Conservation (phyloP, 306 rosid genomes). For the Corylus americana region DNA sequence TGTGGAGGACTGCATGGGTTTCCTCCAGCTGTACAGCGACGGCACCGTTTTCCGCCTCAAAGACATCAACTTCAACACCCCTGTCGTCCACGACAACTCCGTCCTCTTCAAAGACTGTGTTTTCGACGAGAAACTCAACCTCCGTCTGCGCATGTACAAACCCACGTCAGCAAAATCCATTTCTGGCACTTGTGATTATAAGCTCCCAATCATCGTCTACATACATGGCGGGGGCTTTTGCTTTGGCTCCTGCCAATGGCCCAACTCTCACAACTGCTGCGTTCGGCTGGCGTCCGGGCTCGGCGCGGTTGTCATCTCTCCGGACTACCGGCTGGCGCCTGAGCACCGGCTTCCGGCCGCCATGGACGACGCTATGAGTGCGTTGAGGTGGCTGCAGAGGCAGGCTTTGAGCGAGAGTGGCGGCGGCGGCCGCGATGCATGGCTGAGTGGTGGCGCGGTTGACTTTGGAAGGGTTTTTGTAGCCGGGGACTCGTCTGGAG, state of each 20-base stretch:
- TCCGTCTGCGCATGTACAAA: constrained; percentile 68
- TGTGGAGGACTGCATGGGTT: constrained; percentile 92
- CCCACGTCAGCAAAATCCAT: constrained; percentile 28
- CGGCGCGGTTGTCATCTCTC: constrained; percentile 51
- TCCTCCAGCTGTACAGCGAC: constrained; percentile 77
- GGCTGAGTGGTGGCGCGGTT: constrained; percentile 42
- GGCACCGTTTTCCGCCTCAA: constrained; percentile 66
- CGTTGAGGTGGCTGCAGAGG: constrained; percentile 66
- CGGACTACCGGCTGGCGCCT: constrained; percentile 80
- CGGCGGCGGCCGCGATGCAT: constrained; percentile 54
- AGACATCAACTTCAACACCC: constrained; percentile 44
- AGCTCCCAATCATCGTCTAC: constrained; percentile 56
- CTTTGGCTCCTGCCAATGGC: constrained; percentile 82
- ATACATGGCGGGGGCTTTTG: constrained; percentile 94
- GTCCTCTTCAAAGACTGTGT: constrained; percentile 54
- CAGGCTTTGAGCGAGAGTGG: constrained; percentile 34
- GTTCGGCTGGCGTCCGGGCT: constrained; percentile 56
- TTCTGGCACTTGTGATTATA: neutral
- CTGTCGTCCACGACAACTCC: constrained; percentile 45
- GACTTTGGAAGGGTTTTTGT: constrained; percentile 69
- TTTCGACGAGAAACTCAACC: constrained; percentile 47
- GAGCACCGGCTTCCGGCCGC: constrained; percentile 85
- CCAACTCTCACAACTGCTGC: constrained; percentile 77
- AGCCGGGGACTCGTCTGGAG: constrained; percentile 90
- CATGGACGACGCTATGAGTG: constrained; percentile 64